Evolutionary conservation across 371 early-diverging fungal genomes (phyloP).

Genomic region (Dichotomocladium elegans): DNA sequence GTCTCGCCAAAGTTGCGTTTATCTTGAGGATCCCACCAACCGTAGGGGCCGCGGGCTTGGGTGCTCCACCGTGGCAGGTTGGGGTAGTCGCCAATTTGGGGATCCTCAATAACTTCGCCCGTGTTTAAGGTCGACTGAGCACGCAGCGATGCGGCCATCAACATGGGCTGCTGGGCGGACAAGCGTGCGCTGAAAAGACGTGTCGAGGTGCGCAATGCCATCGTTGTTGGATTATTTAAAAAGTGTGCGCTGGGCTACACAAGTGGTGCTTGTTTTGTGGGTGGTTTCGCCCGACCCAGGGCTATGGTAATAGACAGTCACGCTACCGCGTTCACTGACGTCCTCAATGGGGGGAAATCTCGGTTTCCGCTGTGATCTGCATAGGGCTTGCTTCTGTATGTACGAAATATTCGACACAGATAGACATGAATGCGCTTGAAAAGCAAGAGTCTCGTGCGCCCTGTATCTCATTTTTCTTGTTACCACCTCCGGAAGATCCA

Average conservation of each 20-base stretch:
- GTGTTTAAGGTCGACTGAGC: constrained; percentile 47
- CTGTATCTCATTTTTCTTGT: no score
- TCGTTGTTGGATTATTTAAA: constrained; percentile 1
- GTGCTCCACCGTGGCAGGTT: constrained; percentile 59
- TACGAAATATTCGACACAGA: no score
- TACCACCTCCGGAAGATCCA: no score
- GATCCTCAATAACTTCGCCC: constrained; percentile 48
- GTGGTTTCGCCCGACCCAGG: no score
- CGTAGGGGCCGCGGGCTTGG: constrained; percentile 53
- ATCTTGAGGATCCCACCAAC: constrained; percentile 62
- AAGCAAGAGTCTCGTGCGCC: no score
- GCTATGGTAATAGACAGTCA: no score
- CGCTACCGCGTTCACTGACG: no score
- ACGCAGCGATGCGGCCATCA: constrained; percentile 26
- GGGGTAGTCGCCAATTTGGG: constrained; percentile 66
- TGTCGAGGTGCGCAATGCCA: constrained; percentile 41
- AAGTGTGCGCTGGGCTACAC: neutral
- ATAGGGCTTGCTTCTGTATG: no score
- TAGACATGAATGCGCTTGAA: no score
- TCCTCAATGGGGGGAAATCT: no score
- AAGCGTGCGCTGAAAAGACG: constrained; percentile 38
- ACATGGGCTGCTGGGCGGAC: constrained; percentile 25
- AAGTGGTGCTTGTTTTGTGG: no score
- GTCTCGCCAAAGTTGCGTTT: constrained; percentile 65
- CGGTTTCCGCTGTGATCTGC: no score